Conservation (phyloP, 2,329 filamentous ascomycete species). For the Aschersonia sp. region DNA sequence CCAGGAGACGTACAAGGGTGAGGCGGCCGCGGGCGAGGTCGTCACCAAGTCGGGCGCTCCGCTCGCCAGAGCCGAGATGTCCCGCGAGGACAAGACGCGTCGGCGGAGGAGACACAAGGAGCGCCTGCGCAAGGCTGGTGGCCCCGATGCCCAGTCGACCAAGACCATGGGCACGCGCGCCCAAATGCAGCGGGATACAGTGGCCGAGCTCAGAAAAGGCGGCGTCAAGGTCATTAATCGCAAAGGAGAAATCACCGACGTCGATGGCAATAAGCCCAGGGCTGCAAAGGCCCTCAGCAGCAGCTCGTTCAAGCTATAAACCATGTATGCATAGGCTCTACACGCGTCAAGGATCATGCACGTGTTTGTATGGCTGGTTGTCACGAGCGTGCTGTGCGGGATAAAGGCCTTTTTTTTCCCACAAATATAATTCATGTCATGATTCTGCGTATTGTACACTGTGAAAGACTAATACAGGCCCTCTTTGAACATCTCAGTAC, state of each 20-base stretch:
- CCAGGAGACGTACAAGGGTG: constrained; percentile 80
- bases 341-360: no score
- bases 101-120: constrained; percentile 74
- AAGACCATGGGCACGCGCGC: constrained; percentile 32
- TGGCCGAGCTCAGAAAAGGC: constrained; percentile 64
- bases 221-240: constrained; percentile 86
- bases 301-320: constrained; percentile 46
- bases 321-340: not conserved
- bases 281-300: constrained; percentile 34
- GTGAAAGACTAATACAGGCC: no score
- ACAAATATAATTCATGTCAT: no score
- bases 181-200: constrained; percentile 29
- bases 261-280: constrained; percentile 65
- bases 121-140: constrained; percentile 57
- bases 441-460: no score
- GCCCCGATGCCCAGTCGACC: constrained; percentile 12
- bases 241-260: constrained; percentile 72
- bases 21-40: constrained; percentile 55
- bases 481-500: no score
- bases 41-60: constrained; percentile 66
- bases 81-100: constrained; percentile 68
- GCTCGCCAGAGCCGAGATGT: constrained; percentile 73
- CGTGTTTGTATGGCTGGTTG: no score
- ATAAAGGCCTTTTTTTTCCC: no score
- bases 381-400: no score